phyloP scores from a whole-genome alignment of 164 flowering plant species.

The Vitis cinerea region DNA sequence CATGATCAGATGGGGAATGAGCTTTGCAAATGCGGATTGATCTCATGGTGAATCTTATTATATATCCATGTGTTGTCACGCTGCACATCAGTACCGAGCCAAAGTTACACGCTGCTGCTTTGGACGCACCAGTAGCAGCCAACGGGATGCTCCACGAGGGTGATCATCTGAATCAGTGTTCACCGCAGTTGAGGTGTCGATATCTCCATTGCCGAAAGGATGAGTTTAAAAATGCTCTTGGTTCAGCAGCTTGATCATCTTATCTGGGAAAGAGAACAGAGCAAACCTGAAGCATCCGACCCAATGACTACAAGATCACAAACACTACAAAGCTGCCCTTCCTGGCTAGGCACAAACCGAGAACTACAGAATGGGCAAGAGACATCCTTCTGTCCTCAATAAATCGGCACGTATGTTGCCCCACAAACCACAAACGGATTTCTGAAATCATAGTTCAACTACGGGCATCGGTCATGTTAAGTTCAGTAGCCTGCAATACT shows the following conservation, averaged over 20 bases:
- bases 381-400: conserved; percentile 73
- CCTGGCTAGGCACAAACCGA: conserved; percentile 62
- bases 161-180: too few relatives aligned
- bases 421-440: conserved; percentile 84
- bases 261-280: conserved; percentile 71
- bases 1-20: too few relatives aligned
- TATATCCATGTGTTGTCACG: too few relatives aligned
- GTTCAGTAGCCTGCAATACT: conserved; percentile 53
- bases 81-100: too few relatives aligned
- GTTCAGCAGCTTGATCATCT: conserved; percentile 38
- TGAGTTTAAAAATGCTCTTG: neutral
- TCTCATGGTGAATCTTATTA: too few relatives aligned
- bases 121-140: too few relatives aligned
- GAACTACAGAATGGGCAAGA: conserved; percentile 73
- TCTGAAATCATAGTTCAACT: conserved; percentile 74
- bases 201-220: conserved; percentile 3
- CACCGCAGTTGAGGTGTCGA: too few relatives aligned
- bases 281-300: conserved; percentile 84
- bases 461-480: conserved; percentile 42
- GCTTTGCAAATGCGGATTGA: too few relatives aligned
- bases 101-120: too few relatives aligned
- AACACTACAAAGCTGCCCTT: conserved; percentile 64
- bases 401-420: conserved; percentile 77
- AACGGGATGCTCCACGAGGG: too few relatives aligned
- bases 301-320: too few relatives aligned